Percentiles rank a stretch among this genome's conserved stretches.
These are phyloP conservation scores for Cerrena zonata DNA, from an alignment of 1,284 basidiomycete species.

Conservation along the genomic window DNA sequence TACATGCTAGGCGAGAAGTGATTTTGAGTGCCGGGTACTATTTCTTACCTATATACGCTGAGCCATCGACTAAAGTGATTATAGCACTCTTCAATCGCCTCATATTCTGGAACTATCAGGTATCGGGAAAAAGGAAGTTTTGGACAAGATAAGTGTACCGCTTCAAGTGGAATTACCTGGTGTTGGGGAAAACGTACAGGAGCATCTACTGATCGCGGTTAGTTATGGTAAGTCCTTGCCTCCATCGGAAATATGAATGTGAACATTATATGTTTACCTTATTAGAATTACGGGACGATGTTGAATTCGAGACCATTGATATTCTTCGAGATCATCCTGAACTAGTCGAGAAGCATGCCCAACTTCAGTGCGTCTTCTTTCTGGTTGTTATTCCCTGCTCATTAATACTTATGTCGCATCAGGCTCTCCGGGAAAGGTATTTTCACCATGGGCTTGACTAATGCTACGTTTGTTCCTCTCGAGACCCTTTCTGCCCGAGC, in stretches of 20 bases:
- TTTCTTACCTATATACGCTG: not conserved
- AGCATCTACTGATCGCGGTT: constrained; percentile 22
- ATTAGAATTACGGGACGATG: constrained; percentile 22
- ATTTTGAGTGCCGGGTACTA: constrained; percentile 21
- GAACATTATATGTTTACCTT: not conserved
- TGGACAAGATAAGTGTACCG: constrained; percentile 26
- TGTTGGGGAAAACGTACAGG: constrained; percentile 35
- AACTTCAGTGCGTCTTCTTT: constrained; percentile 21
- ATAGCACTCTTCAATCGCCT: constrained; percentile 25
- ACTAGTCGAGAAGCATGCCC: constrained; percentile 18
- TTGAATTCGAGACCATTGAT: constrained; percentile 23
- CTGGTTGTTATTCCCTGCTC: constrained; percentile 1
- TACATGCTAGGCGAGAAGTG: constrained; percentile 20
- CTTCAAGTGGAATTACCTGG: constrained; percentile 23
- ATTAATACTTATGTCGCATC: constrained; percentile 3
- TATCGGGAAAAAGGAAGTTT: constrained; percentile 26
- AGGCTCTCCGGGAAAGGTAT: constrained; percentile 11
- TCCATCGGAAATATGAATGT: not conserved
- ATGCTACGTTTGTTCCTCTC: constrained; percentile 19
- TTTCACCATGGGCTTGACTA: constrained; percentile 18
- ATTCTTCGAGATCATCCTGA: constrained; percentile 21
- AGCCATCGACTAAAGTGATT: not conserved
- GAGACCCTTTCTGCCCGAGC: constrained; percentile 14
- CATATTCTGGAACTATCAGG: constrained; percentile 38
- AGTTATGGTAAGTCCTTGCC: not conserved